These are phyloP conservation scores for Neoboletus brunneissimus DNA, from an alignment of 768 basidiomycete genomes.

Conservation along the genomic window DNA sequence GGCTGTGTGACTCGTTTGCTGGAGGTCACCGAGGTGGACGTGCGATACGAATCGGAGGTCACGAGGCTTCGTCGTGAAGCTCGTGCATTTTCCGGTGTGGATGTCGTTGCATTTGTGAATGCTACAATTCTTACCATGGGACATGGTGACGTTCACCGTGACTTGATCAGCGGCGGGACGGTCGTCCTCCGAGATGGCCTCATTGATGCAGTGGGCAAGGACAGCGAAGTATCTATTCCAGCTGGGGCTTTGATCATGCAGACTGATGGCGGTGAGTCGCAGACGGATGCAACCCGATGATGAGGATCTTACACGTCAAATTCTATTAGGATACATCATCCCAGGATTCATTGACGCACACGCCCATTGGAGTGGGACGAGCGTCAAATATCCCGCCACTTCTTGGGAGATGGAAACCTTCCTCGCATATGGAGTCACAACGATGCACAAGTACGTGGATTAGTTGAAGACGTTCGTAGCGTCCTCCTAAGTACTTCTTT, in stretches of 20 bases:
- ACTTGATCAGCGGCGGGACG: slow-evolving; percentile 52
- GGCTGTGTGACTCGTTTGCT: slow-evolving; percentile 55
- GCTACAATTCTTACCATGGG: slow-evolving; percentile 73
- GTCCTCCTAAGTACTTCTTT: background rate
- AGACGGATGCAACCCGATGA: background rate
- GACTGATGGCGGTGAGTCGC: slow-evolving; percentile 55
- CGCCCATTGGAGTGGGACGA: slow-evolving; percentile 67
- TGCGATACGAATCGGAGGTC: slow-evolving; percentile 62
- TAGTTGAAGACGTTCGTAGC: too few species aligned
- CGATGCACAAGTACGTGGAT: slow-evolving; percentile 63
- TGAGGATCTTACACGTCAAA: slow-evolving; percentile 1
- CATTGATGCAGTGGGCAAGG: slow-evolving; percentile 47
- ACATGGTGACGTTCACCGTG: slow-evolving; percentile 44
- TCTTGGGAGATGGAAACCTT: slow-evolving; percentile 78
- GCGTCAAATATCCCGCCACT: slow-evolving; percentile 51
- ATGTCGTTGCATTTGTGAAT: slow-evolving; percentile 59
- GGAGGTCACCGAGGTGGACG: slow-evolving; percentile 55
- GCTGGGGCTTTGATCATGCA: slow-evolving; percentile 48
- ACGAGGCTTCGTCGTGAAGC: slow-evolving; percentile 56
- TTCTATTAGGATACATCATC: slow-evolving; percentile 51
- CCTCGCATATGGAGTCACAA: slow-evolving; percentile 74
- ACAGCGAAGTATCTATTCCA: slow-evolving; percentile 34
- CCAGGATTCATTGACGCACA: slow-evolving; percentile 79
- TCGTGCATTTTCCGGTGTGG: slow-evolving; percentile 20
- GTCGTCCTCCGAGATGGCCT: slow-evolving; percentile 56